Evolutionary conservation across 2,329 filamentous ascomycete genomes (phyloP).

Genomic region (Fusarium acutatum): DNA sequence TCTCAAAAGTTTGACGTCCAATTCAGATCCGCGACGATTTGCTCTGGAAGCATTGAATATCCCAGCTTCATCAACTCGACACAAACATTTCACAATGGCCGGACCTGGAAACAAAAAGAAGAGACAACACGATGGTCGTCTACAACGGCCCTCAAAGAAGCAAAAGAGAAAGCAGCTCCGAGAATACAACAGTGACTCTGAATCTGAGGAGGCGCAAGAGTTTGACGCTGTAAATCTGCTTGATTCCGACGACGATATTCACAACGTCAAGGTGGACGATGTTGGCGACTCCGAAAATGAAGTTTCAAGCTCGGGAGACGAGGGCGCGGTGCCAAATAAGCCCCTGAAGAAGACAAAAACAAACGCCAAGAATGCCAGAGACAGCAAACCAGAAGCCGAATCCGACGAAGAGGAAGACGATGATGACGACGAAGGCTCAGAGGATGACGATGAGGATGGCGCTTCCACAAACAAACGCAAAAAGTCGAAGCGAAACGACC

Average conservation of each 20-base stretch:
- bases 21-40: slow-evolving; percentile 24
- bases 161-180: slow-evolving; percentile 58
- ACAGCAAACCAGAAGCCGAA: slow-evolving; percentile 36
- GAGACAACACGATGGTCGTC: slow-evolving; percentile 42
- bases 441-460: slow-evolving; percentile 51
- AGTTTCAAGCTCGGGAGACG: slow-evolving; percentile 49
- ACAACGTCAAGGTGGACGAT: slow-evolving; percentile 62
- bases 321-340: slow-evolving; percentile 43
- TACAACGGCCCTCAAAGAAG: slow-evolving; percentile 59
- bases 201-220: slow-evolving; percentile 52
- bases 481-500: slow-evolving; percentile 90
- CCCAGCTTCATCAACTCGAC: slow-evolving; percentile 10
- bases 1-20: slow-evolving; percentile 41
- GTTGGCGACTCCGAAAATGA: slow-evolving; percentile 51
- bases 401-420: slow-evolving; percentile 31
- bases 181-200: slow-evolving; percentile 63
- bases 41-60: slow-evolving; percentile 11
- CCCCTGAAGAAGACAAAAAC: slow-evolving; percentile 43
- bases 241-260: slow-evolving; percentile 66
- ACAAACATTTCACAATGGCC: slow-evolving; percentile 43
- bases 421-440: slow-evolving; percentile 41
- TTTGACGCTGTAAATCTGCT: slow-evolving; percentile 63
- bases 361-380: slow-evolving; percentile 36
- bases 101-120: slow-evolving; percentile 49
- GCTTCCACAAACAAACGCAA: slow-evolving; percentile 48